Conservation (phyloP, 2,329 filamentous ascomycete species). For the Fusarium begoniae region DNA sequence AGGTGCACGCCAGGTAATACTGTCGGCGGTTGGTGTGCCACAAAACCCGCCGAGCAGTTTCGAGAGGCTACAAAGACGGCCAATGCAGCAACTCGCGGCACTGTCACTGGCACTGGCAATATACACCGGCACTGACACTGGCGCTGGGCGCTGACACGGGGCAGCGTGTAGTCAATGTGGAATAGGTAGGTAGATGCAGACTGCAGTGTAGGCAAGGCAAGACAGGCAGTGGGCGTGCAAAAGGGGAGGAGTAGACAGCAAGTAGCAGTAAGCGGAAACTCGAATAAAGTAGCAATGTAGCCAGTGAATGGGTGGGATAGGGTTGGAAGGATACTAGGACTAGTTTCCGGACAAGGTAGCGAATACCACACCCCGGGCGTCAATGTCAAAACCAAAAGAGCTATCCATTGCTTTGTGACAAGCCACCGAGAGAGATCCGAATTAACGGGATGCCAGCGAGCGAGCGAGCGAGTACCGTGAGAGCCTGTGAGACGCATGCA, state of each 20-base stretch:
- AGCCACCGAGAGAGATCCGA: constrained; percentile 36
- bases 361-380: constrained; percentile 23
- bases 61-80: constrained; percentile 38
- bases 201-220: constrained; percentile 13
- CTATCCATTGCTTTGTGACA: constrained; percentile 39
- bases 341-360: constrained; percentile 25
- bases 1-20: constrained; percentile 39
- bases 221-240: constrained; percentile 20
- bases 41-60: constrained; percentile 39
- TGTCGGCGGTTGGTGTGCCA: constrained; percentile 41
- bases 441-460: constrained; percentile 23
- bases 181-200: constrained; percentile 22
- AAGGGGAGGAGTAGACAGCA: constrained; percentile 26
- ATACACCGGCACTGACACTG: constrained; percentile 3
- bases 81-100: constrained; percentile 39
- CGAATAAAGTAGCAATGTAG: constrained; percentile 23
- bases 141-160: constrained; percentile 13
- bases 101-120: constrained; percentile 14
- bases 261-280: constrained; percentile 26
- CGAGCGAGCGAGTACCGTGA: constrained; percentile 8
- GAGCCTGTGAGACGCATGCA: constrained; percentile 21
- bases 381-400: constrained; percentile 26
- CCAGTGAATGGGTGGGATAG: constrained; percentile 24
- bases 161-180: constrained; percentile 18
- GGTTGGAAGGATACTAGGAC: constrained; percentile 18